Percentiles rank a stretch among this genome's conserved stretches.
These are phyloP conservation scores for Plasmodium sp. DNA, from an alignment of 169 alveolate genomes.

Conservation along the genomic window DNA sequence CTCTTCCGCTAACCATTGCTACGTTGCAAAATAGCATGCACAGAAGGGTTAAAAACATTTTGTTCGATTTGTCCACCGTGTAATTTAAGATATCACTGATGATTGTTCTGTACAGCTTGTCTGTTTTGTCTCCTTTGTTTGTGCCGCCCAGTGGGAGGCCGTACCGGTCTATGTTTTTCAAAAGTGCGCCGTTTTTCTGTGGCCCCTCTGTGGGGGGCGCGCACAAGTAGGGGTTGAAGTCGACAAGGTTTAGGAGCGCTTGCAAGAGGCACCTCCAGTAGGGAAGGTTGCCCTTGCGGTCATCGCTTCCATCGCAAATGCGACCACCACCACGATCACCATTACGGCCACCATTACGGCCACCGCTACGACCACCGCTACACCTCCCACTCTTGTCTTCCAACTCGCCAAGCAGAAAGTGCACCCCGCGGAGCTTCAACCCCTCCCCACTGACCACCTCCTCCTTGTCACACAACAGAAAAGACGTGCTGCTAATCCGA, in stretches of 20 bases:
- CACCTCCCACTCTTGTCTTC: background rate
- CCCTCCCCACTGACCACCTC: background rate
- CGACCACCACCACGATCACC: background rate
- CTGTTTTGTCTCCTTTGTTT: background rate
- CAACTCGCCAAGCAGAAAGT: conserved; percentile 32
- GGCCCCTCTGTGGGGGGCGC: background rate
- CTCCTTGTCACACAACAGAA: conserved; percentile 12
- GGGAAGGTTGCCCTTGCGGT: background rate
- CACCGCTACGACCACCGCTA: background rate
- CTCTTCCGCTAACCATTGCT: background rate
- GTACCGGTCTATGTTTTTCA: background rate
- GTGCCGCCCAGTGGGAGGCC: background rate
- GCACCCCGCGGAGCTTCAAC: background rate
- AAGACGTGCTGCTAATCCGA: conserved; percentile 8
- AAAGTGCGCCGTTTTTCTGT: background rate
- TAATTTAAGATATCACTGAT: conserved; percentile 5
- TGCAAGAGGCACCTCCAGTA: background rate
- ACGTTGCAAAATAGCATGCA: conserved; percentile 36
- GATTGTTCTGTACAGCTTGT: background rate
- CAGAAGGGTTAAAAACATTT: conserved; percentile 32
- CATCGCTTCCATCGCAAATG: background rate
- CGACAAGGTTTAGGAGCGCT: background rate
- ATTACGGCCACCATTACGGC: background rate
- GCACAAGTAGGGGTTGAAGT: background rate
- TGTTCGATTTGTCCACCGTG: background rate